A percentile compares a stretch with the other conserved stretches of the same genome.
Evolutionary conservation across 306 rosid genomes (phyloP).

Genomic region (Prosopis cineraria): DNA sequence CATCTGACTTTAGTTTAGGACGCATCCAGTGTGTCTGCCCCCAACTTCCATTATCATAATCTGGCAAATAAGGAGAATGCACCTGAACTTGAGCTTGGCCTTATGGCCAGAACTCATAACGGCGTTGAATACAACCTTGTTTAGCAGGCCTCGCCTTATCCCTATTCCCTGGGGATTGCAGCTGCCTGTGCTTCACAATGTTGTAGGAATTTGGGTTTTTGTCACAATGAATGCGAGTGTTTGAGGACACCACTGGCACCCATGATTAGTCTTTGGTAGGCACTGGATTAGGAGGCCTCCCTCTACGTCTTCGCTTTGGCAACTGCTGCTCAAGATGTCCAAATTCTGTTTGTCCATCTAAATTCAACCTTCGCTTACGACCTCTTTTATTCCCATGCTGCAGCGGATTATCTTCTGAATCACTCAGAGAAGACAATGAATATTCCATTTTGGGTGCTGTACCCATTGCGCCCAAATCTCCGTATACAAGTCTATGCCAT

Average conservation of each 20-base stretch:
- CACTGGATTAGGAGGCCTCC: constrained; percentile 26
- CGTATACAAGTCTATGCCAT: neutral
- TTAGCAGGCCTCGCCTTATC: too few species aligned
- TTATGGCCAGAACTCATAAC: neutral
- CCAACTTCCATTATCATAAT: constrained; percentile 7
- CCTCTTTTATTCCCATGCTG: neutral
- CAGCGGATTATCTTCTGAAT: neutral
- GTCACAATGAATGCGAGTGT: constrained; percentile 6
- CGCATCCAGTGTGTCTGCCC: neutral
- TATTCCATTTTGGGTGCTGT: constrained; percentile 1
- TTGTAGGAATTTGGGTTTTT: constrained; percentile 7
- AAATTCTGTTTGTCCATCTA: neutral
- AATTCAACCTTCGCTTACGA: neutral
- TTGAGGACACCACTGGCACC: neutral
- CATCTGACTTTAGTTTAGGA: constrained; percentile 1
- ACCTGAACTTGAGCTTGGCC: constrained; percentile 23
- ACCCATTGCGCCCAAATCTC: neutral
- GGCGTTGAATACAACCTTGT: neutral
- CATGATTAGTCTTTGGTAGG: neutral
- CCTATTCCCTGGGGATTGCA: too few species aligned
- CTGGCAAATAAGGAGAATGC: constrained; percentile 13
- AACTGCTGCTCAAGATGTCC: neutral
- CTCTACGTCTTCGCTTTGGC: neutral
- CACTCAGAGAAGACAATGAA: constrained; percentile 9
- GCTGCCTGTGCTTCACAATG: neutral